Evolutionary conservation across 495 filamentous ascomycete genomes (phyloP).

Genomic region (Hypoxylon crocopeplum): DNA sequence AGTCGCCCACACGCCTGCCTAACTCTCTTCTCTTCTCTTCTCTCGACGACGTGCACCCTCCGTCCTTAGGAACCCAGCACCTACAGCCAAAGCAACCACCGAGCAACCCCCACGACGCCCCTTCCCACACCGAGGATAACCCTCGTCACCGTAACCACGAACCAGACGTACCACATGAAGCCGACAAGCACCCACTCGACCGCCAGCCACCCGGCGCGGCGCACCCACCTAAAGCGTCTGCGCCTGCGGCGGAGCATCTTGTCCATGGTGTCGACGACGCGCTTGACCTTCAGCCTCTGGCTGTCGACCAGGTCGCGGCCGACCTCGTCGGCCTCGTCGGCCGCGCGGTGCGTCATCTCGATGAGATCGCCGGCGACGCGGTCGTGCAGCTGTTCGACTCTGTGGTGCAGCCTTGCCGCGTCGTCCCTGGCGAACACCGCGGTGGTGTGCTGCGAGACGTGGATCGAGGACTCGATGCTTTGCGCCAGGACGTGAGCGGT

Average conservation of each 20-base stretch:
- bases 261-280: constrained; percentile 78
- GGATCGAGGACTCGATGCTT: constrained; percentile 62
- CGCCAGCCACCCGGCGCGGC: constrained; percentile 70
- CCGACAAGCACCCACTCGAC: constrained; percentile 83
- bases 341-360: constrained; percentile 65
- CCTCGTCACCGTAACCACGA: constrained; percentile 74
- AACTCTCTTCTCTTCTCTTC: not conserved
- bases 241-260: constrained; percentile 70
- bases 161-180: constrained; percentile 85
- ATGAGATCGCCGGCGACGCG: constrained; percentile 50
- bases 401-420: constrained; percentile 42
- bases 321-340: constrained; percentile 79
- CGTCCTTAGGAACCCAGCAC: no score
- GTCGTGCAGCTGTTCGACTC: constrained; percentile 45
- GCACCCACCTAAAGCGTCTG: constrained; percentile 73
- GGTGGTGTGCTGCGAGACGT: constrained; percentile 61
- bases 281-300: constrained; percentile 77
- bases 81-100: constrained; percentile 83
- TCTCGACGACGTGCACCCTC: not conserved
- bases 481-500: constrained; percentile 68
- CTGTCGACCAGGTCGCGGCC: constrained; percentile 74
- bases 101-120: constrained; percentile 61
- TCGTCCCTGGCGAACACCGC: constrained; percentile 46
- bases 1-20: not conserved
- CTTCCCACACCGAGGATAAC: constrained; percentile 65